Percentiles rank a stretch among this genome's conserved stretches.
phyloP scores from a whole-genome alignment of 176 grass and related monocot genomes.

The Neostapfia colusana region DNA sequence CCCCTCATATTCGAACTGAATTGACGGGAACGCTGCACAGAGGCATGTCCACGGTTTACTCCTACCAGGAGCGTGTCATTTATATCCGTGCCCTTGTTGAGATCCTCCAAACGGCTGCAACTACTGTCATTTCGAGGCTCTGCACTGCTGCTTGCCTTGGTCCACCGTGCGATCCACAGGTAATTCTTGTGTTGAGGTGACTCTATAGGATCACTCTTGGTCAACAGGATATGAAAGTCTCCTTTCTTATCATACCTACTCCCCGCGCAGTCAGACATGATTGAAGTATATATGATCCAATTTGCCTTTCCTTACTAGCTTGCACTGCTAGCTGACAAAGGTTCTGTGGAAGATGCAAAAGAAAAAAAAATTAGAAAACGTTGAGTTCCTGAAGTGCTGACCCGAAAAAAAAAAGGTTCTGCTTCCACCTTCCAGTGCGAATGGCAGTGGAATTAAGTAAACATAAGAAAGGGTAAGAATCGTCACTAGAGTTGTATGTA shows the following conservation, averaged over 20 bases:
- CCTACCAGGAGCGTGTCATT: constrained; percentile 43
- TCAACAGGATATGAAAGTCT: constrained; percentile 46
- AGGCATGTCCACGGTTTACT: constrained; percentile 37
- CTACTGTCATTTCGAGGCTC: constrained; percentile 18
- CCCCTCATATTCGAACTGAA: constrained; percentile 30
- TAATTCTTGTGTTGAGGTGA: constrained; percentile 43
- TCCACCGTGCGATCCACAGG: constrained; percentile 67
- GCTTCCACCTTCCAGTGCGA: background rate
- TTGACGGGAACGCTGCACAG: constrained; percentile 11
- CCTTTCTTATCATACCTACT: constrained; percentile 44
- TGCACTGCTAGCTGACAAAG: background rate
- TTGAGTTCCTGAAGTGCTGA: background rate
- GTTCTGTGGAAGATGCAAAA: constrained; percentile 21
- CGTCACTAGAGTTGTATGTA: background rate
- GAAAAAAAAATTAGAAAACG: background rate
- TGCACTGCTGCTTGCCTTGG: constrained; percentile 41
- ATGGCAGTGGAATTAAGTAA: background rate
- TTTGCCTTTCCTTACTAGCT: constrained; percentile 4
- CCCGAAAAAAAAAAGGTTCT: background rate
- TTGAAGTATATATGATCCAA: background rate
- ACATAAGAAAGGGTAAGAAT: background rate
- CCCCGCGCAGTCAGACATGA: constrained; percentile 43
- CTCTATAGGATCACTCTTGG: constrained; percentile 38
- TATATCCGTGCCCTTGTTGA: too few species aligned
- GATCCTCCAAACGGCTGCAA: background rate